A percentile compares a stretch with the other conserved stretches of the same genome.
Conservation (phyloP, 768 basidiomycete species). For the Rhodosporidiobolus odoratus region DNA sequence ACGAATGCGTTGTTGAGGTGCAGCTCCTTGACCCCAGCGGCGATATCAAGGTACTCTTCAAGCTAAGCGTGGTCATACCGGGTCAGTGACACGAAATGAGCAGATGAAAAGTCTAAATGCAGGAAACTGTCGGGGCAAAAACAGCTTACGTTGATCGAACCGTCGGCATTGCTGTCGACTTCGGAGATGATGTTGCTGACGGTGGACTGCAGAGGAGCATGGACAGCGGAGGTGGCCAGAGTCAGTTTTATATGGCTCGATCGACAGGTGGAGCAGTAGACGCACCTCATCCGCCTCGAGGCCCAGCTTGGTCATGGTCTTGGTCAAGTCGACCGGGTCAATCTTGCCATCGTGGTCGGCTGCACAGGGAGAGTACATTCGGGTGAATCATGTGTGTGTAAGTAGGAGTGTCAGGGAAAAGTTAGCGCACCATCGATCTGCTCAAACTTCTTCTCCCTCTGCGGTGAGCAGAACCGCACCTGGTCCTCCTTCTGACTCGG, state of each 20-base stretch:
- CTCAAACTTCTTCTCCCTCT: slow-evolving; percentile 47
- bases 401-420: slow-evolving; percentile 9
- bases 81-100: neutral
- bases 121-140: too few relatives aligned
- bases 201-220: slow-evolving; percentile 29
- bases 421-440: slow-evolving; percentile 44
- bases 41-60: slow-evolving; percentile 58
- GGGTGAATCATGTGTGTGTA: too few relatives aligned
- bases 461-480: too few relatives aligned
- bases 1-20: slow-evolving; percentile 28
- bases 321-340: slow-evolving; percentile 60
- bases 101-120: neutral
- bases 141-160: slow-evolving; percentile 51
- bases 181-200: slow-evolving; percentile 47
- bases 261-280: neutral
- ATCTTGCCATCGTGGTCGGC: slow-evolving; percentile 55
- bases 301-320: slow-evolving; percentile 72
- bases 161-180: slow-evolving; percentile 49
- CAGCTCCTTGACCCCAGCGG: slow-evolving; percentile 49
- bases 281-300: slow-evolving; percentile 48
- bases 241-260: neutral
- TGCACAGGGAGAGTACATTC: slow-evolving; percentile 36
- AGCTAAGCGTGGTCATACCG: slow-evolving; percentile 50
- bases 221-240: neutral
- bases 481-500: too few relatives aligned